Evolutionary conservation across 2,329 filamentous ascomycete genomes (phyloP), one percentile per base, ranked within the genome.

Genomic region (Colletotrichum acutatum): DNA sequence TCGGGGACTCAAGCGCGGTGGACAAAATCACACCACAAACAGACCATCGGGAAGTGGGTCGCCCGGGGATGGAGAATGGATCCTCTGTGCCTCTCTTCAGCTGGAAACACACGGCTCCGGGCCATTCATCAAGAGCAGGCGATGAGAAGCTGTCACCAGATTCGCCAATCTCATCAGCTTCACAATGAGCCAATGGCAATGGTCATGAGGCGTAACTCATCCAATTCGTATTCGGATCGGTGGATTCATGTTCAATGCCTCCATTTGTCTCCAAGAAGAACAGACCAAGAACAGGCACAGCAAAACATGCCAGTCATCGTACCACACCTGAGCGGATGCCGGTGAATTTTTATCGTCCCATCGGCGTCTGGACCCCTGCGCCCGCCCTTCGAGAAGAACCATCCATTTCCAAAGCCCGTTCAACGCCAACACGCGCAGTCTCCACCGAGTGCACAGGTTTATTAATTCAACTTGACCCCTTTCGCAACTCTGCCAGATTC

Each of bases 21-120:
- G 49, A 14, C 32, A 72, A 32, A 72, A 72, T 72, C 70, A 65
- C 66, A 70, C 70, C 70, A 72, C 66, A 61, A 72, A 70, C 70
- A 59, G 42, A 65, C 66, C 70, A 72, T 56, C 70, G 70, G 70
- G 9, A 72, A 72, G 70, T 72, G 70, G 70, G 60, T 65, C 70
- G 22, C 54, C 70, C 70, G 70, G 66, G 66, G 70, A 56, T 70
- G 60, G 67, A 32, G 58, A 56, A 70, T 11, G 66, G 66, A 28
- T 26, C 19, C 30, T 30, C 24, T 65, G 4, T 46, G 24, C 59
- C 49, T 59, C 28, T 54, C 12, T 59, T 49, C 59, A 72, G 70
- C 70, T 69, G 28, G 16, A 56, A 22, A 54, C n/a, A 26, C 32
- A 32, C 67, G 53, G 42, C 19, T 57, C 49, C 49, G 49, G n/a